Percentiles rank a stretch among this genome's conserved stretches.
phyloP scores from a whole-genome alignment of 768 basidiomycete genomes.

The Boletellus emodensis region DNA sequence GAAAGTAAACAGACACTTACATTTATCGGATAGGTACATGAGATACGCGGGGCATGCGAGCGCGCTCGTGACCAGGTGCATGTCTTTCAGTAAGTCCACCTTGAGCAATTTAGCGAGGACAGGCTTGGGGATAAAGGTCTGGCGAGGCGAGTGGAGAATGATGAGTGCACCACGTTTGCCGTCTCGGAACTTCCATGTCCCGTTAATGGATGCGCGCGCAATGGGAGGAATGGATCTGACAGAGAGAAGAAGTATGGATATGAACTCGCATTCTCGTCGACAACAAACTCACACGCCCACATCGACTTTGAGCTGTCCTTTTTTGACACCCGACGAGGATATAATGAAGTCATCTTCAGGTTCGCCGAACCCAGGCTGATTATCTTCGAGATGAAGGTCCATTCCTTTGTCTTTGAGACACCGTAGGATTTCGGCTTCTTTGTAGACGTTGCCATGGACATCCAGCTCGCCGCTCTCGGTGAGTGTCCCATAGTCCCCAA shows the following conservation, averaged over 20 bases:
- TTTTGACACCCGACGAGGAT: slow-evolving; percentile 17
- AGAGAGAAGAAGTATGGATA: neutral
- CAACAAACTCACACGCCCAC: neutral
- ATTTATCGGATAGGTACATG: slow-evolving; percentile 21
- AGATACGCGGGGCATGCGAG: slow-evolving; percentile 27
- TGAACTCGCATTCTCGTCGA: neutral
- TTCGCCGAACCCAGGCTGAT: slow-evolving; percentile 2
- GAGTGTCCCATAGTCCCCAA: slow-evolving; percentile 30
- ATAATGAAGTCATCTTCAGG: slow-evolving; percentile 18
- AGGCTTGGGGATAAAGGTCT: slow-evolving; percentile 8
- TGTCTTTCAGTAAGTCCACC: slow-evolving; percentile 14
- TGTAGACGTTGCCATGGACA: slow-evolving; percentile 27
- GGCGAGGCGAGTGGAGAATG: slow-evolving; percentile 25
- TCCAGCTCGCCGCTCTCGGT: slow-evolving; percentile 6
- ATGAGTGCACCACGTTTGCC: slow-evolving; percentile 27
- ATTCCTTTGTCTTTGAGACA: neutral
- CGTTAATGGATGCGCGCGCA: slow-evolving; percentile 26
- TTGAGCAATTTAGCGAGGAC: slow-evolving; percentile 1
- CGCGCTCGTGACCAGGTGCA: slow-evolving; percentile 22
- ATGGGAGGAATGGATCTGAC: slow-evolving; percentile 9
- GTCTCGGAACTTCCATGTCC: slow-evolving; percentile 25
- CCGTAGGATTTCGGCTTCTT: slow-evolving; percentile 1
- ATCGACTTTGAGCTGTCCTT: slow-evolving; percentile 10
- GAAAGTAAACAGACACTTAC: neutral
- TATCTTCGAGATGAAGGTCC: neutral